phyloP scores from a whole-genome alignment of 1,139 yeast species.

The Pneumocystis carinii region DNA sequence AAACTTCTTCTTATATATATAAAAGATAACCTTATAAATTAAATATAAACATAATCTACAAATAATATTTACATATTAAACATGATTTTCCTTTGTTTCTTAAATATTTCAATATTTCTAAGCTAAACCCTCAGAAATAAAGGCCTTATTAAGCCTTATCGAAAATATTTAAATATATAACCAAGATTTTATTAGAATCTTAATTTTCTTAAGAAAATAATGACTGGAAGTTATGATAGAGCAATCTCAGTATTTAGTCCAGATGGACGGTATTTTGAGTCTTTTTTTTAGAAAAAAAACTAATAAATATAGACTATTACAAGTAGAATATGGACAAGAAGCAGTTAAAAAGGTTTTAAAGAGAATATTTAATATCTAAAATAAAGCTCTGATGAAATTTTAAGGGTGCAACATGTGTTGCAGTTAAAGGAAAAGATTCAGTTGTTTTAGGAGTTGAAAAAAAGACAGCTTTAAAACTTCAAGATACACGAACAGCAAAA shows the following conservation, averaged over 20 bases:
- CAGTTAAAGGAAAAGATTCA: conserved; percentile 75
- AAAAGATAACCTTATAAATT: no score
- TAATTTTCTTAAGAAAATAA: not conserved
- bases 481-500: conserved; percentile 92
- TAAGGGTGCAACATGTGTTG: conserved; percentile 32
- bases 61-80: no score
- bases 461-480: conserved; percentile 84
- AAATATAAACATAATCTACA: no score
- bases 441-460: conserved; percentile 95
- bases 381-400: not conserved
- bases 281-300: conserved; percentile 22
- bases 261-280: conserved; percentile 94
- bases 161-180: not conserved
- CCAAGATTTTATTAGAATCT: conserved; percentile 1
- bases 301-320: conserved; percentile 3
- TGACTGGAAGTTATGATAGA: conserved; percentile 98
- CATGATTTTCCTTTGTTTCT: no score
- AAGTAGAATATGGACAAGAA: conserved; percentile 94
- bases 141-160: no score
- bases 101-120: no score
- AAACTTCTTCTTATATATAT: no score
- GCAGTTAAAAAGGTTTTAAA: conserved; percentile 98
- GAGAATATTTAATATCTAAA: conserved; percentile 29
- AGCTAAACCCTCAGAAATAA: no score
- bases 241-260: conserved; percentile 89